Percentiles rank a stretch among this genome's conserved stretches.
Conservation (phyloP, 1,139 yeast species). For the Geotrichum restrictum region DNA sequence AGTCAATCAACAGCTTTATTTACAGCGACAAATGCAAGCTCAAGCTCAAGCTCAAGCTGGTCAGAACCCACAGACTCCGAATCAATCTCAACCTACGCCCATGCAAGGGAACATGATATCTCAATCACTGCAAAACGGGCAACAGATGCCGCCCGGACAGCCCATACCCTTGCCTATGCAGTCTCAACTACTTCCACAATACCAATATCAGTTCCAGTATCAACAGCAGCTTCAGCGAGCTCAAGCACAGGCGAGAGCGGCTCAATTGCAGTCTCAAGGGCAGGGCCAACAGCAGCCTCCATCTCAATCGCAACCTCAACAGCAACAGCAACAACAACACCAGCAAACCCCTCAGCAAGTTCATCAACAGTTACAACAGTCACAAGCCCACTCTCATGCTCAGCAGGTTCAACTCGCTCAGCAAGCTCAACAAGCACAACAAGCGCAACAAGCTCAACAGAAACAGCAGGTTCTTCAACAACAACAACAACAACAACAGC, state of each 20-base stretch:
- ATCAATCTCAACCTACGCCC: conserved; percentile 3
- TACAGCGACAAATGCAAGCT: conserved; percentile 6
- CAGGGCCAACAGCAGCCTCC: conserved; percentile 8
- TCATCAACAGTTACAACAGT: conserved; percentile 11
- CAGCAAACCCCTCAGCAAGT: conserved; percentile 13
- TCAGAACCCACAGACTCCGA: background rate
- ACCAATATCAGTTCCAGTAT: conserved; percentile 7
- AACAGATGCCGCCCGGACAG: conserved; percentile 6
- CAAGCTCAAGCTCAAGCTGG: conserved; percentile 10
- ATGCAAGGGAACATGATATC: conserved; percentile 10
- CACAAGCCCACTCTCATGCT: conserved; percentile 1
- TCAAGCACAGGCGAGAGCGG: conserved; percentile 1
- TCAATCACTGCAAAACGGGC: conserved; percentile 5
- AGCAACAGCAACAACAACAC: conserved; percentile 5
- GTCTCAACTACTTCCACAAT: conserved; percentile 8
- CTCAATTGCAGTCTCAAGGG: conserved; percentile 5
- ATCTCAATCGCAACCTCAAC: conserved; percentile 4
- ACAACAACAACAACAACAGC: conserved; percentile 3
- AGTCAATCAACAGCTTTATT: conserved; percentile 9
- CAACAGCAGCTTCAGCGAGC: conserved; percentile 8
- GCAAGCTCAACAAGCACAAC: conserved; percentile 1
- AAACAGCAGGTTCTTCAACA: conserved; percentile 3
- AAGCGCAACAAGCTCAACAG: conserved; percentile 1
- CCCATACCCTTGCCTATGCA: conserved; percentile 2
- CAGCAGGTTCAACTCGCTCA: conserved; percentile 2